Evolutionary conservation across 2,329 filamentous ascomycete species (phyloP).

Genomic region (Cercospora nicotianae): DNA sequence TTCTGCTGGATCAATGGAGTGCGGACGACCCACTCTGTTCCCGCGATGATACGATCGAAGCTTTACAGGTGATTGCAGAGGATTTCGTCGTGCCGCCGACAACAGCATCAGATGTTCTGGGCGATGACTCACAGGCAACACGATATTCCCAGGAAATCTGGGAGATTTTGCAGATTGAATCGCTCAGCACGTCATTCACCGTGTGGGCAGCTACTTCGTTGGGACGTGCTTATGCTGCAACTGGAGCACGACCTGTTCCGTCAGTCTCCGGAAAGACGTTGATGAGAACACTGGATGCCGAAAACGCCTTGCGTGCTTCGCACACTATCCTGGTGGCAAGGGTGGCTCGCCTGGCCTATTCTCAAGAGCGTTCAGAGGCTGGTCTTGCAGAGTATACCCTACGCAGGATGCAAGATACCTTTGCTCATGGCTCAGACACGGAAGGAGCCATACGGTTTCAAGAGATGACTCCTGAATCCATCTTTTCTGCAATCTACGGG

Average conservation of each 20-base stretch:
- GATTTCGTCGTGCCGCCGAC: constrained; percentile 66
- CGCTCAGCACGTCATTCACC: constrained; percentile 42
- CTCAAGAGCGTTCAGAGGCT: constrained; percentile 41
- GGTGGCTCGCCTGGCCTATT: constrained; percentile 32
- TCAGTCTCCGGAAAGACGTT: background rate
- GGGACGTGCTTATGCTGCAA: constrained; percentile 73
- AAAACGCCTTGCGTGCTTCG: constrained; percentile 29
- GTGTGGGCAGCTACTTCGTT: constrained; percentile 84
- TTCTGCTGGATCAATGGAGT: constrained; percentile 72
- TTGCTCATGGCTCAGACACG: constrained; percentile 13
- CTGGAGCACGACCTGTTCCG: constrained; percentile 29
- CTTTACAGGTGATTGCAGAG: constrained; percentile 70
- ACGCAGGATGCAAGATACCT: constrained; percentile 27
- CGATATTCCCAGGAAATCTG: constrained; percentile 31
- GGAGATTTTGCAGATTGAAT: constrained; percentile 23
- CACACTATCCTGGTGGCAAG: constrained; percentile 40
- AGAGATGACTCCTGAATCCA: constrained; percentile 30
- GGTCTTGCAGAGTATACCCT: constrained; percentile 47
- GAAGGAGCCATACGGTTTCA: constrained; percentile 33
- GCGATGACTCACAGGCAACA: constrained; percentile 64
- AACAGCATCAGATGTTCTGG: constrained; percentile 66
- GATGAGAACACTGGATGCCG: background rate
- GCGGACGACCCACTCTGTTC: constrained; percentile 66
- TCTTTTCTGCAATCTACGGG: constrained; percentile 29
- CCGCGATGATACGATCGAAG: constrained; percentile 66